Base-by-base conservation (phyloP, 106 monocot species). In the Narthecium ossifragum region DNA sequence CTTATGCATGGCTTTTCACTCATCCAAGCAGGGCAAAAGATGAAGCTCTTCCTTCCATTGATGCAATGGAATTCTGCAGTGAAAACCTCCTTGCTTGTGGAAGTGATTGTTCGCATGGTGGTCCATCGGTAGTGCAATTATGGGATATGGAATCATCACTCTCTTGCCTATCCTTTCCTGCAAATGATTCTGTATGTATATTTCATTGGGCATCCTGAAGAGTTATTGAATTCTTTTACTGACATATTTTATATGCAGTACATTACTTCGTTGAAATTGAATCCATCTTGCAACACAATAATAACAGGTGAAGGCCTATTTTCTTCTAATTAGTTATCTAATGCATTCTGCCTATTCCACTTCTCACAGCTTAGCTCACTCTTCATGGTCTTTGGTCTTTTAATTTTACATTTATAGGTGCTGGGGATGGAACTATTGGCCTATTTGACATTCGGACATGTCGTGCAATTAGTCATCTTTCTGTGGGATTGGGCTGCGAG, bases 101-200 rank as follows among this genome's bases (percentile, higher is more conserved):
- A 71, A 86, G 82, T 66, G 86, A 91, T 60, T 72, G 66, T 62
- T 67, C 83, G 29, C 36, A 75, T 75, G 71, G 69, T 59, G 70
- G 64, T 50, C 53, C 91, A 37, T 76, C 91, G 56, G 59, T 83
- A 2, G 79, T 91, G 53, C 91, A 91, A 60, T 73, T 91, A 51
- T 91, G 91, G 91, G 85, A 91, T 74, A 71, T 91, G 47, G 91
- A 86, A 53, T 79, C 79, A 55, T 64, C 82, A 45, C 55, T 72
- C 34, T 82, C 82, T 18, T 79, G 63, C 60, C 56, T 49, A 53
- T 73, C 73, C 36, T 74, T 91, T 39, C 46, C 82, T 51, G 91
- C 86, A 33, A 82, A 75, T 76, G 74, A 79, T 74, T 91, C 91
- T 76, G 91, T 91, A 74, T 73, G 90, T 76, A 57, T 7, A 53